A percentile compares a stretch with the other conserved stretches of the same genome.
phyloP scores from a whole-genome alignment of 1,284 basidiomycete species.

The Ustilago sp. region DNA sequence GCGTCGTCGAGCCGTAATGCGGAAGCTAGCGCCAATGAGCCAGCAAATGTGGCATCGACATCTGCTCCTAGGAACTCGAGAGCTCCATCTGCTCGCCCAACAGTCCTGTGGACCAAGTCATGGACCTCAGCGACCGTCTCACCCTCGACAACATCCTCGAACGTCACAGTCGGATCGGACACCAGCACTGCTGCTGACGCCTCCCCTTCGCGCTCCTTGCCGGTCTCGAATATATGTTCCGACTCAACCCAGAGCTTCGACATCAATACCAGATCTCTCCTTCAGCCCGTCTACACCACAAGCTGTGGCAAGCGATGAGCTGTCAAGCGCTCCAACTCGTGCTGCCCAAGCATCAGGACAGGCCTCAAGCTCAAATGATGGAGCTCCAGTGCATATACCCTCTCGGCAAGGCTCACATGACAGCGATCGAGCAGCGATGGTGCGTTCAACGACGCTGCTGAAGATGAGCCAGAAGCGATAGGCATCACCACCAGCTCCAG shows the following conservation, averaged over 20 bases:
- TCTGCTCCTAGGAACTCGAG: constrained; percentile 9
- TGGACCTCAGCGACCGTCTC: constrained; percentile 36
- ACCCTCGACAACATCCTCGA: constrained; percentile 30
- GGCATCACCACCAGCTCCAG: constrained; percentile 32
- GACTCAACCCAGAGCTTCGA: constrained; percentile 32
- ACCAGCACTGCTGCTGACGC: constrained; percentile 42
- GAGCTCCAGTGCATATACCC: constrained; percentile 1
- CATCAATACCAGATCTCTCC: constrained; percentile 30
- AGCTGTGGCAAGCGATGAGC: neutral
- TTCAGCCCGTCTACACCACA: constrained; percentile 27
- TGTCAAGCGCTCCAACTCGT: neutral
- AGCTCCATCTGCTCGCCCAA: constrained; percentile 14
- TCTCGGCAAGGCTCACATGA: constrained; percentile 6
- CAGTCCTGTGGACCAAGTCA: constrained; percentile 22
- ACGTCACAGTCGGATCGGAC: constrained; percentile 37
- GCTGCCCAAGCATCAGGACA: constrained; percentile 2
- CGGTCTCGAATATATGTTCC: constrained; percentile 22
- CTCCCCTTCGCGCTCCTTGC: constrained; percentile 2
- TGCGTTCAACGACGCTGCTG: constrained; percentile 26
- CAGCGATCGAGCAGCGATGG: constrained; percentile 14
- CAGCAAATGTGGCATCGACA: constrained; percentile 2
- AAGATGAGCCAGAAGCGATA: constrained; percentile 37
- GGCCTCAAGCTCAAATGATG: constrained; percentile 2
- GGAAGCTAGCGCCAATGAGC: constrained; percentile 11
- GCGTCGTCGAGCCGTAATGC: neutral